These are phyloP conservation scores for Aspergillus avenaceus DNA, from an alignment of 495 filamentous ascomycete species.

Conservation along the genomic window DNA sequence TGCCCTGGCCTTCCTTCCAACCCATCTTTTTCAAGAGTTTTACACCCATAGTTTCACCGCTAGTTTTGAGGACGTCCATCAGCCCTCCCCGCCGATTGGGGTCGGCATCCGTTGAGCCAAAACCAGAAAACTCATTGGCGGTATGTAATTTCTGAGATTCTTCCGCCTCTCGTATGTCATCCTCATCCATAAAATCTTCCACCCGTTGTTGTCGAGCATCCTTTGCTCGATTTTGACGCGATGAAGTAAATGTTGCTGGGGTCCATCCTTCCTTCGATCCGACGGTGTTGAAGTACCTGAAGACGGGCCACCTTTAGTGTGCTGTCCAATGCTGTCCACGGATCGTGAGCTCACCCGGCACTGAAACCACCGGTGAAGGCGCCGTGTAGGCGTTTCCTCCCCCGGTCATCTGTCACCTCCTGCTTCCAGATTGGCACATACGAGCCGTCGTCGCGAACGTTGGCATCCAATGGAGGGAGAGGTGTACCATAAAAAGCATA, in stretches of 20 bases:
- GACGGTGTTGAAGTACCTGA: slow-evolving; percentile 94
- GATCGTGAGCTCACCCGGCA: slow-evolving; percentile 66
- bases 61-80: slow-evolving; percentile 69
- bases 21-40: slow-evolving; percentile 91
- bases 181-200: slow-evolving; percentile 98
- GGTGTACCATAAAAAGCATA: slow-evolving; percentile 84
- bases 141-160: slow-evolving; percentile 73
- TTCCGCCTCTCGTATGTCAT: slow-evolving; percentile 84
- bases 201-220: slow-evolving; percentile 62
- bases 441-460: slow-evolving; percentile 84
- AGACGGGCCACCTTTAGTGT: slow-evolving; percentile 25
- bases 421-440: slow-evolving; percentile 97
- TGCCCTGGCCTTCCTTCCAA: slow-evolving; percentile 90
- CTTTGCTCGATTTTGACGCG: slow-evolving; percentile 72
- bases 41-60: slow-evolving; percentile 84
- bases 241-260: slow-evolving; percentile 86
- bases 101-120: slow-evolving; percentile 66
- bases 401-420: slow-evolving; percentile 90
- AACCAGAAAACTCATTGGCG: slow-evolving; percentile 63
- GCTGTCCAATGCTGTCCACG: slow-evolving; percentile 18
- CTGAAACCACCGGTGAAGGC: slow-evolving; percentile 97
- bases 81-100: slow-evolving; percentile 51
- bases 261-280: slow-evolving; percentile 98
- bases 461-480: slow-evolving; percentile 73
- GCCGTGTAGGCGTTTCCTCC: slow-evolving; percentile 87